Base-by-base conservation (phyloP, 768 basidiomycete species). In the Lactarius tabidus region DNA sequence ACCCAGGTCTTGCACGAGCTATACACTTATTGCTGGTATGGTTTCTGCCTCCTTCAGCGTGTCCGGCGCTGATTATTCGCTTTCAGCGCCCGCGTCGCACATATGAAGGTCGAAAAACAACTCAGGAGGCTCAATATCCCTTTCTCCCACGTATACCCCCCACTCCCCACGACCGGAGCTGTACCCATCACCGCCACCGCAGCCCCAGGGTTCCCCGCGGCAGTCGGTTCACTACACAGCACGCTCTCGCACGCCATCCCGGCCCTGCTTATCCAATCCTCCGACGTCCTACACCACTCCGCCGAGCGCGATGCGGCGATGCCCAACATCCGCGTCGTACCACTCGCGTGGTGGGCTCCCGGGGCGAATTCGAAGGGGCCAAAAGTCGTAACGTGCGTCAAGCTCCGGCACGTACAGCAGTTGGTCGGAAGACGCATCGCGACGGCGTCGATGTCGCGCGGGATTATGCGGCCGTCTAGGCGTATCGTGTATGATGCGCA, bases 271-370 rank as follows among this genome's bases (percentile, higher is more conserved):
- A 92, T 96, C 14, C 84, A 89, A 70, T 90, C 93, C 0, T 80
- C 85, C 20, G 85, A 93, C 70, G 89, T 95, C 54, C 79, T 94
- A 26, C 87, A 88, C 0, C 90, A 90, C 8, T 90, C 88, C 2
- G 89, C 91, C 4, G 93, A 93, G 5, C 90, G 88, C 26, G 93
- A 95, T 72, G 93, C 93, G 5, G 93, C 93, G 6, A 92, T 94
- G 91, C 87, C 92, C 8, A 93, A 92, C 71, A 93, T 95, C 59
- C 87, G 89, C 43, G 89, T 95, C 57, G 89, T 93, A 67, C 90
- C 93, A 9, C 79, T 93, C 18, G 88, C 93, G 67, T 95, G 94
- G 94, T 95, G 94, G 94, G 89, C 88, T 4, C 56, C 26, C 36
- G 53, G 54, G 52, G 41, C 48, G 48, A 66, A 52, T 35, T 39